A percentile compares a stretch with the other conserved stretches of the same genome.
These are phyloP conservation scores for Agapanthus africanus DNA, from an alignment of 106 monocot species.

Conservation along the genomic window DNA sequence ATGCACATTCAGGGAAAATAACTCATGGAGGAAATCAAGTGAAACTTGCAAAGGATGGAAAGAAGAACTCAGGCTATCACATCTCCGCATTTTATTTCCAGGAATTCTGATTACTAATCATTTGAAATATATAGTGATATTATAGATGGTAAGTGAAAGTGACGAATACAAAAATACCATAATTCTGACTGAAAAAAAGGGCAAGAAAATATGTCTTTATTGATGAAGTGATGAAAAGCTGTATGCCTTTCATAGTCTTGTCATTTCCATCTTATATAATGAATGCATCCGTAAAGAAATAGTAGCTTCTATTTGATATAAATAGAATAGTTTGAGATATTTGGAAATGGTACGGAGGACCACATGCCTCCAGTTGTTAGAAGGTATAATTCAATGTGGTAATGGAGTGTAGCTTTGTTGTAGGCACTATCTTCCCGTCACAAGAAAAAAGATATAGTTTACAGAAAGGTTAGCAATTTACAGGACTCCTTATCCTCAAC, in stretches of 20 bases:
- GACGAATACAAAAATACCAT: neutral
- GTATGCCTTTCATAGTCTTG: neutral
- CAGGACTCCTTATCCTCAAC: neutral
- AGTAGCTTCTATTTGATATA: too few relatives aligned
- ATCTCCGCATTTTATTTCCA: neutral
- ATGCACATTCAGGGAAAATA: neutral
- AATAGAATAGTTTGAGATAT: too few relatives aligned
- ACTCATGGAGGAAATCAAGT: neutral
- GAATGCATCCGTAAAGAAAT: neutral
- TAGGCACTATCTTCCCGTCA: too few relatives aligned
- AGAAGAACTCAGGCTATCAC: neutral
- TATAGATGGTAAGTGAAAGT: neutral
- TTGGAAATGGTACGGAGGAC: too few relatives aligned
- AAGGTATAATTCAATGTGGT: too few relatives aligned
- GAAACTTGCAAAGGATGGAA: neutral
- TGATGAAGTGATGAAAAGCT: neutral
- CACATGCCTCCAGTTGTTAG: too few relatives aligned
- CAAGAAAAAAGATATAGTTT: too few relatives aligned
- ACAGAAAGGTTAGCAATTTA: neutral
- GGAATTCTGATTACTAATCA: neutral
- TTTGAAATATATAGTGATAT: neutral
- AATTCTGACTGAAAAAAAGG: neutral
- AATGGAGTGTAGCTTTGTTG: too few relatives aligned
- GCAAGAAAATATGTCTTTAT: neutral
- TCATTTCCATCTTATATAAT: neutral